Conservation (phyloP, 495 filamentous ascomycete genomes). For the Aspergillus kassunensis region DNA sequence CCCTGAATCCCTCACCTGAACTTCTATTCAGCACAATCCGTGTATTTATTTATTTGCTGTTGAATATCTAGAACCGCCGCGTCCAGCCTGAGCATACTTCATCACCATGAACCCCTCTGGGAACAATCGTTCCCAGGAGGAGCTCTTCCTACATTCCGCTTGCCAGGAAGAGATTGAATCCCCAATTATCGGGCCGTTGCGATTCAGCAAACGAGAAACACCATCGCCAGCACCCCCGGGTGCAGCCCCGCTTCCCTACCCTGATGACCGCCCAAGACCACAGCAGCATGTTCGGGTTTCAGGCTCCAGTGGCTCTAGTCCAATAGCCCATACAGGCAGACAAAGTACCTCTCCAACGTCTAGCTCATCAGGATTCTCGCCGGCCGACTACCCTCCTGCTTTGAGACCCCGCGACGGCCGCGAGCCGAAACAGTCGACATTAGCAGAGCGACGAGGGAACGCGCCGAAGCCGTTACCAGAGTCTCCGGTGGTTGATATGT, state of each 20-base stretch:
- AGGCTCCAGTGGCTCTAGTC: conserved; percentile 31
- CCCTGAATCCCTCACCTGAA: not conserved
- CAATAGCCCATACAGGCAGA: conserved; percentile 32
- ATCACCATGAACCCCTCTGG: conserved; percentile 37
- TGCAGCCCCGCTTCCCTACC: conserved; percentile 60
- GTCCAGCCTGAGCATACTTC: not conserved
- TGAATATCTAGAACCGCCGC: no score
- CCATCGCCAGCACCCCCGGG: conserved; percentile 38
- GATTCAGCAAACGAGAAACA: conserved; percentile 70
- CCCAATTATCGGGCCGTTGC: conserved; percentile 76
- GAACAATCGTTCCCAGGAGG: conserved; percentile 59
- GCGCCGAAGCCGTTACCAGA: conserved; percentile 74
- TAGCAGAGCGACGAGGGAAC: conserved; percentile 68
- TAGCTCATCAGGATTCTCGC: conserved; percentile 29
- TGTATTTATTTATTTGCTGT: not conserved
- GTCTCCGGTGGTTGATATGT: conserved; percentile 65
- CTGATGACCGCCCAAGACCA: conserved; percentile 60
- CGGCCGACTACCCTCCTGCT: conserved; percentile 39
- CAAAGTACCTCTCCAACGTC: conserved; percentile 20
- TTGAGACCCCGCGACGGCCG: conserved; percentile 46
- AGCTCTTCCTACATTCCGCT: conserved; percentile 65
- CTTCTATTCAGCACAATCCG: not conserved
- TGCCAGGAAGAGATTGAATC: conserved; percentile 53
- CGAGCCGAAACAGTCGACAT: conserved; percentile 39
- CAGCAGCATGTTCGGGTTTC: conserved; percentile 36